These are phyloP conservation scores for Yarrowia sp. DNA, from an alignment of 805 yeast species.

Conservation along the genomic window DNA sequence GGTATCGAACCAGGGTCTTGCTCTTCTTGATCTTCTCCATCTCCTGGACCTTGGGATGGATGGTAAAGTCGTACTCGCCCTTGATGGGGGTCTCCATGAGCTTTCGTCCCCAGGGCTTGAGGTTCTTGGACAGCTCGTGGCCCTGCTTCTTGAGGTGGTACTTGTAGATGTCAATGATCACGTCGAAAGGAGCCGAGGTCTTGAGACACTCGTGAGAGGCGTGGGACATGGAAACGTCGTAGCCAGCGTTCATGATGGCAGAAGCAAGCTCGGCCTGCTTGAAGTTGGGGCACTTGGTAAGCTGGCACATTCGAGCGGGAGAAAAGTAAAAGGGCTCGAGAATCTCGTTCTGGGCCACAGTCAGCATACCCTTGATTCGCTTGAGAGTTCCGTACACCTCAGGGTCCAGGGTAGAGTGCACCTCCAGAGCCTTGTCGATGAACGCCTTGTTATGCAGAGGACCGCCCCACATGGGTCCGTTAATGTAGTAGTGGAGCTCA, in stretches of 20 bases:
- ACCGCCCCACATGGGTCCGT: slow-evolving; percentile 98
- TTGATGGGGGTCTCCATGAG: slow-evolving; percentile 28
- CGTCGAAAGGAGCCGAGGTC: slow-evolving; percentile 87
- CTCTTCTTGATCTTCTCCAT: slow-evolving; percentile 70
- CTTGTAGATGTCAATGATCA: slow-evolving; percentile 66
- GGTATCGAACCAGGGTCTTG: slow-evolving; percentile 79
- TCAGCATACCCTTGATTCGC: slow-evolving; percentile 91
- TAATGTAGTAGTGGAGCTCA: slow-evolving; percentile 74
- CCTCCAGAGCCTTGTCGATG: slow-evolving; percentile 65
- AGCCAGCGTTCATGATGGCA: slow-evolving; percentile 86
- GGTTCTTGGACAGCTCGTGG: slow-evolving; percentile 23
- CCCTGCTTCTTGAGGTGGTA: slow-evolving; percentile 14
- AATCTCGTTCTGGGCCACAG: slow-evolving; percentile 78
- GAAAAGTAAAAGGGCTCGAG: slow-evolving; percentile 79
- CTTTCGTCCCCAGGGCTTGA: slow-evolving; percentile 29
- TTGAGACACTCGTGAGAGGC: slow-evolving; percentile 85
- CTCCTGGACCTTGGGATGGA: slow-evolving; percentile 61
- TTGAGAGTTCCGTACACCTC: slow-evolving; percentile 77
- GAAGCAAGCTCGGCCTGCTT: slow-evolving; percentile 73
- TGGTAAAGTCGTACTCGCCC: slow-evolving; percentile 55
- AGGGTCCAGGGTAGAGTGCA: slow-evolving; percentile 59
- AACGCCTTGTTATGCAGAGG: slow-evolving; percentile 74
- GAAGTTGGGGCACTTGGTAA: slow-evolving; percentile 83
- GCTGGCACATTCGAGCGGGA: slow-evolving; percentile 75
- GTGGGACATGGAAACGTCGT: slow-evolving; percentile 83